phyloP scores from a whole-genome alignment of 805 yeast species.

The Wickerhamomyces tratensis region DNA sequence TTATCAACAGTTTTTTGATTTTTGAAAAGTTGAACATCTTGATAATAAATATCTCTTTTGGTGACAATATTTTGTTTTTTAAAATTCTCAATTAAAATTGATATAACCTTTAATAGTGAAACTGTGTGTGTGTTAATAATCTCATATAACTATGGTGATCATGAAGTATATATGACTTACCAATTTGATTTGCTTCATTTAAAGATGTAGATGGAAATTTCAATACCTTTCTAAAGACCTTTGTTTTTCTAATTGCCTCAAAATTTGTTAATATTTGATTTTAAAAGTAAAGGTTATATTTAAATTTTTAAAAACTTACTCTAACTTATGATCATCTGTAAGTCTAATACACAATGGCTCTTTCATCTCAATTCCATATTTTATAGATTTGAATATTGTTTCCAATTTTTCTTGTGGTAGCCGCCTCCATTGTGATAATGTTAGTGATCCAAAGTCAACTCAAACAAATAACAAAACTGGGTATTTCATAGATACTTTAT shows the following conservation, averaged over 20 bases:
- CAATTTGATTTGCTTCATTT: constrained; percentile 4
- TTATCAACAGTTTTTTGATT: constrained; percentile 33
- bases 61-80: constrained; percentile 16
- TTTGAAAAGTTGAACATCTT: constrained; percentile 44
- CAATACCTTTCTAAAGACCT: not conserved
- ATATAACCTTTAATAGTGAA: constrained; percentile 1
- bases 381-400: not conserved
- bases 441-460: too few species aligned
- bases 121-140: too few species aligned
- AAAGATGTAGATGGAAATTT: constrained; percentile 8
- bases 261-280: too few species aligned
- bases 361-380: constrained; percentile 1
- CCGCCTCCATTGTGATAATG: not conserved
- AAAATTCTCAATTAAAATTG: constrained; percentile 11
- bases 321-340: not conserved
- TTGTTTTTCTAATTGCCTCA: not conserved
- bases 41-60: constrained; percentile 52
- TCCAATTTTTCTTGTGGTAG: constrained; percentile 3
- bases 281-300: too few species aligned
- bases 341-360: not conserved
- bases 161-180: not conserved
- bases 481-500: too few species aligned
- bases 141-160: too few species aligned
- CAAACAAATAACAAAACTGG: too few species aligned
- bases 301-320: too few species aligned